Conservation (phyloP, 108 stramenopile species). For the Fistulifera pelliculosa region DNA sequence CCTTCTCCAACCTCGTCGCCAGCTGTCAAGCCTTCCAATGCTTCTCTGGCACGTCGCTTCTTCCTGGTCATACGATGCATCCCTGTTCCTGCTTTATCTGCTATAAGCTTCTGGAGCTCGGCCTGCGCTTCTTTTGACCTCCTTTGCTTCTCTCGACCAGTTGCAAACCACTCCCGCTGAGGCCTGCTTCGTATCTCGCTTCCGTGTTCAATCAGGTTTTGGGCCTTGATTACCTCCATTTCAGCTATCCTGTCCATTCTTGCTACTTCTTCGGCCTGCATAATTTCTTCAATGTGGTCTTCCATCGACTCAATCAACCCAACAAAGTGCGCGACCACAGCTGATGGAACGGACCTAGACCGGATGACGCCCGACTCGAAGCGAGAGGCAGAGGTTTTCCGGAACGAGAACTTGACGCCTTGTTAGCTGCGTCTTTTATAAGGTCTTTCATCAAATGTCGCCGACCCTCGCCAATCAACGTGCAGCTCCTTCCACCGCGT, state of each 20-base stretch:
- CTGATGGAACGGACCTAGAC: constrained; percentile 71
- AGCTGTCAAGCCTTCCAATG: constrained; percentile 25
- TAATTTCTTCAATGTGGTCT: constrained; percentile 63
- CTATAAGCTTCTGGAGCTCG: constrained; percentile 54
- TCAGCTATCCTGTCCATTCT: constrained; percentile 80
- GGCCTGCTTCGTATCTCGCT: constrained; percentile 66
- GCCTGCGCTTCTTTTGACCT: constrained; percentile 52
- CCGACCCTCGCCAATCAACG: constrained; percentile 89
- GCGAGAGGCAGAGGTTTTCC: constrained; percentile 2
- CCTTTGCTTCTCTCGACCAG: constrained; percentile 34
- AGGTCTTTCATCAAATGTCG: constrained; percentile 84
- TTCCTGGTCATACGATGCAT: constrained; percentile 84
- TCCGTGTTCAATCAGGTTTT: constrained; percentile 75
- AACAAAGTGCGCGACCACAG: constrained; percentile 70
- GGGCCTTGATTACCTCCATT: constrained; percentile 74
- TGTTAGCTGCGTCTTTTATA: constrained; percentile 77
- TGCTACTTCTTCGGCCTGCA: constrained; percentile 78
- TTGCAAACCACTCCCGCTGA: constrained; percentile 80
- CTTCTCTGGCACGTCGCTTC: constrained; percentile 75
- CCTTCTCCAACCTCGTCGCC: constrained; percentile 30
- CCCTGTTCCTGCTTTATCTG: constrained; percentile 72
- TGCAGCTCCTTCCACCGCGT: constrained; percentile 84
- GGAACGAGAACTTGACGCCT: constrained; percentile 12
- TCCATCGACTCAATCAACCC: constrained; percentile 78
- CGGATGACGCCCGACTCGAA: constrained; percentile 49